Base-by-base conservation (phyloP, 768 basidiomycete genomes). In the Pseudohyphozyma bogoriensis region DNA sequence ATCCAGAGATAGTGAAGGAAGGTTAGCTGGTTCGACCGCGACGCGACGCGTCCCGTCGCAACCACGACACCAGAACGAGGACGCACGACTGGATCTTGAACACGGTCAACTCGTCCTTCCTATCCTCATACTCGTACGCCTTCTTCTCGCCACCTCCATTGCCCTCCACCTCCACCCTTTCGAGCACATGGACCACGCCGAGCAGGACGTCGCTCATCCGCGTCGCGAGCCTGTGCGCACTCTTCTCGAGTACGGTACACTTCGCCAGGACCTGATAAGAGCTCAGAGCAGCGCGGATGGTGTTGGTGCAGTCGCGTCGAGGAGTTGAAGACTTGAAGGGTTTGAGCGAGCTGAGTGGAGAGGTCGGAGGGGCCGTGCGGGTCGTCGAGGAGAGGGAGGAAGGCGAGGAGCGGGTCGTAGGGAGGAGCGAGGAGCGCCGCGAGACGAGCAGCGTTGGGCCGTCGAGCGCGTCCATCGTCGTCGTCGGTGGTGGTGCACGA, bases 31-130 rank as follows among this genome's bases (percentile, higher is more conserved):
- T 37, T 18, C 37, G 11, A 37, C 37, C 37, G 37, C 37, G 11
- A 10, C 37, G 37, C 46, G n/a, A 28, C 46, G 46, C 46, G 46
- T 26, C 13, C 15, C 36, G 13, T 20, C 37, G 22, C 18, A 10
- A 28, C 7, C 36, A 7, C n/a, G n/a, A n/a, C n/a, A 29, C 37
- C 28, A 29, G 35, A 18, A 26, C 2, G n/a, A 35, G 22, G 28
- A 39, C 59, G 49, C 42, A 64, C 63, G 63, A 44, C 50, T 64
- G 63, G 4, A 58, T 35, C 51, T 55, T 60, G 40, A 60, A 51
- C 4, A 45, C 31, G n/a, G 56, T 64, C 12, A 28, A 22, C 2
- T 44, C 55, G 8, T 51, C 56, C 16, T 37, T 24, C 8, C 32
- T n/a, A 0, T 32, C n/a, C 28, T 35, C 39, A 29, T 54, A 64